Evolutionary conservation across 2,329 filamentous ascomycete genomes (phyloP).

Genomic region (Xylariaceae sp.): DNA sequence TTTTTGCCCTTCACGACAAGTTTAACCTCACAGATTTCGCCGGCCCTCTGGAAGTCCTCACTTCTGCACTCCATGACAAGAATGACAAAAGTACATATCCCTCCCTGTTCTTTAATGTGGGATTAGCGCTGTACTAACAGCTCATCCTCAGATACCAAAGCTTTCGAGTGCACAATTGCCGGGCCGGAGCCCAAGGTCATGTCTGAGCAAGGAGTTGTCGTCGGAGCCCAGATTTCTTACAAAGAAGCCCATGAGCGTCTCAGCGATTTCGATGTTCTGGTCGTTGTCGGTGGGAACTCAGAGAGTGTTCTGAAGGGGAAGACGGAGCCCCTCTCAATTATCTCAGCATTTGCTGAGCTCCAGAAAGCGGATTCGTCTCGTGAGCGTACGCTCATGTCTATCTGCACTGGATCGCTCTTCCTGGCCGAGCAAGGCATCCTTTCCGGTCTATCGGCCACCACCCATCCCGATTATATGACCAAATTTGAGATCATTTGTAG

Average conservation of each 20-base stretch:
- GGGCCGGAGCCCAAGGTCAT: slow-evolving; percentile 51
- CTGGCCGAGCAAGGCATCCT: slow-evolving; percentile 74
- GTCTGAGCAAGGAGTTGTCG: slow-evolving; percentile 60
- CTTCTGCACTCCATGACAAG: slow-evolving; percentile 48
- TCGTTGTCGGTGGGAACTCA: slow-evolving; percentile 69
- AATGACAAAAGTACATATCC: slow-evolving; percentile 45
- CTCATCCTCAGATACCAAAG: slow-evolving; percentile 44
- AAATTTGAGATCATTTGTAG: slow-evolving; percentile 78
- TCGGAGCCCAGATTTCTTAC: slow-evolving; percentile 72
- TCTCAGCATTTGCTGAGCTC: slow-evolving; percentile 72
- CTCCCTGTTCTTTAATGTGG: not conserved
- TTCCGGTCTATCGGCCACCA: slow-evolving; percentile 74
- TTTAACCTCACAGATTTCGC: slow-evolving; percentile 58
- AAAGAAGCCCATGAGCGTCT: slow-evolving; percentile 72
- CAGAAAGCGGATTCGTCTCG: slow-evolving; percentile 74
- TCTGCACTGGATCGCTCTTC: slow-evolving; percentile 76
- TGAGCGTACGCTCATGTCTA: slow-evolving; percentile 75
- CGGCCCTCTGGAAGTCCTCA: slow-evolving; percentile 51
- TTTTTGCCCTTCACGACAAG: slow-evolving; percentile 57
- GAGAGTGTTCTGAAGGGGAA: slow-evolving; percentile 63
- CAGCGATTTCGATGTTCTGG: slow-evolving; percentile 72
- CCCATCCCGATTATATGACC: slow-evolving; percentile 75
- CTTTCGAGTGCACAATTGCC: slow-evolving; percentile 56
- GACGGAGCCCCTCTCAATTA: slow-evolving; percentile 64
- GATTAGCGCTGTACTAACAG: not conserved